A percentile compares a stretch with the other conserved stretches of the same genome.
Conservation (phyloP, 495 filamentous ascomycete species). For the Tuber melanosporum region DNA sequence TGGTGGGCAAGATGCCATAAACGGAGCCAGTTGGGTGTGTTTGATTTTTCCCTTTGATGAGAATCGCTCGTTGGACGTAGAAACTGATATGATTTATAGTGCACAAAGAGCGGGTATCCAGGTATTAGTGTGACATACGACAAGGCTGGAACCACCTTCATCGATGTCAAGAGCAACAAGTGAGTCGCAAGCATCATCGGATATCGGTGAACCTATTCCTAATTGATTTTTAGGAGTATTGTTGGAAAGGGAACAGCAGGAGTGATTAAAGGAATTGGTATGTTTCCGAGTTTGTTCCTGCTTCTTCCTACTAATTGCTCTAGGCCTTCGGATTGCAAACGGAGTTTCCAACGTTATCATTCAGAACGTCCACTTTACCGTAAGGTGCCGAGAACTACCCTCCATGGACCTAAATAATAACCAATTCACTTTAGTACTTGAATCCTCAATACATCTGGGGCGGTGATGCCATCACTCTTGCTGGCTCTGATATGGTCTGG, state of each 20-base stretch:
- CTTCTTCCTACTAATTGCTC: not conserved
- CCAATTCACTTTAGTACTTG: constrained; percentile 38
- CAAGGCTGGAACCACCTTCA: constrained; percentile 38
- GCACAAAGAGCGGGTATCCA: constrained; percentile 35
- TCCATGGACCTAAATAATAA: constrained; percentile 1
- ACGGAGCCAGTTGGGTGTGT: constrained; percentile 32
- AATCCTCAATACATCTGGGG: constrained; percentile 47
- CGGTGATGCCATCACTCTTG: constrained; percentile 44
- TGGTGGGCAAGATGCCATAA: constrained; percentile 49
- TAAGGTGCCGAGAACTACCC: not conserved
- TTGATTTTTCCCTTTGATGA: not conserved
- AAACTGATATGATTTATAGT: constrained; percentile 7
- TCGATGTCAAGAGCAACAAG: constrained; percentile 44
- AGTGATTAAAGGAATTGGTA: constrained; percentile 43
- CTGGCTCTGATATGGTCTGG: constrained; percentile 42
- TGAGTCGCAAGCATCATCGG: not conserved
- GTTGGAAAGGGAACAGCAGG: constrained; percentile 42
- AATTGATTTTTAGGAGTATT: constrained; percentile 16
- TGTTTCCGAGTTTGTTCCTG: not conserved
- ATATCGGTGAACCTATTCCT: not conserved
- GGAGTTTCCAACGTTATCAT: constrained; percentile 44
- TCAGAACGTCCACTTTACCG: constrained; percentile 37
- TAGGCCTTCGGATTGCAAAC: constrained; percentile 43
- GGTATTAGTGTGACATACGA: constrained; percentile 45
- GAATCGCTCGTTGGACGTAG: not conserved